phyloP scores from a whole-genome alignment of 2,329 filamentous ascomycete species.

The Cylindrodendrum hubeiense region DNA sequence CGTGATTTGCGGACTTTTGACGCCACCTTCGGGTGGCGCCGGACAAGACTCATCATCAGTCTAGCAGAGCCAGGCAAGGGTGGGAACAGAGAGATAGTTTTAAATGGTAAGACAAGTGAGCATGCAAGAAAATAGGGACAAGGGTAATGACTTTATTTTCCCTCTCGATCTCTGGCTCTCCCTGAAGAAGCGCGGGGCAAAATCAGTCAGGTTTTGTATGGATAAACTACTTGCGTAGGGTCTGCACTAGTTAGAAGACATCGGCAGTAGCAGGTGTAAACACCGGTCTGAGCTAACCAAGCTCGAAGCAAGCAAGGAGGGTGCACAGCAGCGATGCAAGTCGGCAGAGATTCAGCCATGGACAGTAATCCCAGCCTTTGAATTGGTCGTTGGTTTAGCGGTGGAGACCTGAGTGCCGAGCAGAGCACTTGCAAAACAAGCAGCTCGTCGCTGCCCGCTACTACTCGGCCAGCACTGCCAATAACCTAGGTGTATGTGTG shows the following conservation, averaged over 20 bases:
- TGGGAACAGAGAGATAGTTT: neutral
- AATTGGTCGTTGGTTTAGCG: conserved; percentile 2
- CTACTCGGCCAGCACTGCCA: neutral
- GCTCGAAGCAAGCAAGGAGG: neutral
- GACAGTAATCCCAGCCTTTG: conserved; percentile 8
- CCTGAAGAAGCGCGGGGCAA: no score
- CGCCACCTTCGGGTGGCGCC: conserved; percentile 2
- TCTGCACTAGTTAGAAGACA: neutral
- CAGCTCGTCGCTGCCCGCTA: neutral
- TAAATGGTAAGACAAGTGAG: no score
- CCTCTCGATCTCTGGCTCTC: no score
- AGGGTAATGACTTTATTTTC: no score
- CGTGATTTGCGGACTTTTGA: conserved; percentile 14
- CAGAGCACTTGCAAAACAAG: neutral
- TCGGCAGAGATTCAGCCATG: neutral
- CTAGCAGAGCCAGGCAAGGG: neutral
- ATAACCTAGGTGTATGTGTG: neutral
- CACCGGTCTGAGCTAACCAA: neutral
- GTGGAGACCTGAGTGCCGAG: neutral
- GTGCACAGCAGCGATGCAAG: neutral
- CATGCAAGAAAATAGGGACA: no score
- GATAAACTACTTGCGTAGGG: neutral
- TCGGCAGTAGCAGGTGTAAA: neutral
- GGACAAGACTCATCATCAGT: neutral
- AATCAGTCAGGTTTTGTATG: no score